Base-by-base conservation (phyloP, 768 basidiomycete species). In the Termitomyces sp. region DNA sequence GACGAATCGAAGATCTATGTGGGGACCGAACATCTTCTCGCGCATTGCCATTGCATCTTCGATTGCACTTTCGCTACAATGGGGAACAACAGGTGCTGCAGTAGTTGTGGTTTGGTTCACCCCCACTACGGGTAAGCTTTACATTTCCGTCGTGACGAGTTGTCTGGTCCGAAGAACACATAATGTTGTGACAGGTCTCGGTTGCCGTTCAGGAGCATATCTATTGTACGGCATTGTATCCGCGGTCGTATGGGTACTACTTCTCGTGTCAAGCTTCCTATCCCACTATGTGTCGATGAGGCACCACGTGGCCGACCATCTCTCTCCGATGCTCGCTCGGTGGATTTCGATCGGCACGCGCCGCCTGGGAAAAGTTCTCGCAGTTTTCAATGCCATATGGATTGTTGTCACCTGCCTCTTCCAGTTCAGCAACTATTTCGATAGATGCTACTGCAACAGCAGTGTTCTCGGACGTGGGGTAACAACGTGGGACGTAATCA, bases 361-460 rank as follows among this genome's bases (percentile, higher is more conserved):
- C 11, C 70, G 68, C 7, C 14, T 67, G 0, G 74, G 68, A 10
- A 72, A 72, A 53, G 12, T 62, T 1, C 19, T 72, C 7, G 73
- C 72, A 9, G 48, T 61, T 2, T 19, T 61, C 19, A 75, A 75
- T 45, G 64, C 72, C 0, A 32, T 70, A 1, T 69, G 70, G 70
- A 65, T 73, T 23, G 44, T 75, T 10, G 47, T 61, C 9, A 44
- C 61, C 14, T 70, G 69, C 42, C 27, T 72, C 5, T 66, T 73
- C 46, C 71, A 73, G 52, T 71, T 73, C 51, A 64, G 64, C 32
- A 69, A 62, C 9, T 67, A 72, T 48, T 71, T 66, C 17, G 64
- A 72, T 44, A 61, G 67, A 10, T 75, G 73, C 45, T 75, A 70
- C 32, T 75, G 73, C 59, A 71, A 74, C 47, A 68, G 70, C 60